Percentiles rank a stretch among this genome's conserved stretches.
These are phyloP conservation scores for Lasiosphaeria hispida DNA, from an alignment of 495 filamentous ascomycete species.

Conservation along the genomic window DNA sequence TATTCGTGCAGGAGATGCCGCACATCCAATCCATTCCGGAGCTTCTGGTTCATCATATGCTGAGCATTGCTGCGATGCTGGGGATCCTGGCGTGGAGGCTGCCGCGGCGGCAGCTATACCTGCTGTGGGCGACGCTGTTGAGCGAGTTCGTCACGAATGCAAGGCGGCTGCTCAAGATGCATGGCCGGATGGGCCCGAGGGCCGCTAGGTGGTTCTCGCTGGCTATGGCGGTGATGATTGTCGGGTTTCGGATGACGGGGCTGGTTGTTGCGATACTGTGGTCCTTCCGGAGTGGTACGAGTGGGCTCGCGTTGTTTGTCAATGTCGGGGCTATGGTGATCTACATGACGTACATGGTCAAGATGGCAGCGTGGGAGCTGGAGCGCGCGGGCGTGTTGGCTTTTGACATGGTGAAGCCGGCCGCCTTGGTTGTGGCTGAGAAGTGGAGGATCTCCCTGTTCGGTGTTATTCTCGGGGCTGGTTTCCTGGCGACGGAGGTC, in stretches of 20 bases:
- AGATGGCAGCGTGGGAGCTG: constrained; percentile 14
- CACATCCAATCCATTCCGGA: constrained; percentile 19
- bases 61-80: constrained; percentile 22
- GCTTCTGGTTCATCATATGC: constrained; percentile 26
- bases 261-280: constrained; percentile 21
- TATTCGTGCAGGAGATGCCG: constrained; percentile 25
- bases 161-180: constrained; percentile 21
- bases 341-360: constrained; percentile 26
- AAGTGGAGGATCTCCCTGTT: constrained; percentile 19
- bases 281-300: constrained; percentile 16
- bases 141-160: constrained; percentile 22
- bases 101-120: constrained; percentile 24
- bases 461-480: constrained; percentile 17
- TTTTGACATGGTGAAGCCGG: constrained; percentile 3
- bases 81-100: constrained; percentile 18
- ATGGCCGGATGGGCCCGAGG: constrained; percentile 13
- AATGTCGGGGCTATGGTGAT: constrained; percentile 10
- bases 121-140: constrained; percentile 20
- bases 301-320: constrained; percentile 10
- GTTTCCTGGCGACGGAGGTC: constrained; percentile 14
- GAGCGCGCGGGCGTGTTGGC: constrained; percentile 8
- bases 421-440: constrained; percentile 16
- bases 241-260: constrained; percentile 19
- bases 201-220: constrained; percentile 17
- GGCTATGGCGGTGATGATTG: constrained; percentile 6